Evolutionary conservation across 2,329 filamentous ascomycete genomes (phyloP).

Genomic region (Fusarium sp.): DNA sequence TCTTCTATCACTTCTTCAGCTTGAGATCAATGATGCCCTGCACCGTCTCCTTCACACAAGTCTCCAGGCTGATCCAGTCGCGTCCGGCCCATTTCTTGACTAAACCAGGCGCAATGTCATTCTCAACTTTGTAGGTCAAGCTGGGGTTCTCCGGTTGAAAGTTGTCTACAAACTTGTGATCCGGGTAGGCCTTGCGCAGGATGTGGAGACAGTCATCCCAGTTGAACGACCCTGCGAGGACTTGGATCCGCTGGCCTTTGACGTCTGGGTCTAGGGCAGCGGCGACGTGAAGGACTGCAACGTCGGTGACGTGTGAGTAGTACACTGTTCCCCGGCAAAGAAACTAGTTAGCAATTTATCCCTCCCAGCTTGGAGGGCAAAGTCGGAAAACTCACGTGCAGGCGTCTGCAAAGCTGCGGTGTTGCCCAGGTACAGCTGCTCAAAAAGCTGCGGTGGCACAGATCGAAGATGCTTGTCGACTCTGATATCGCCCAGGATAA

Average conservation of each 20-base stretch:
- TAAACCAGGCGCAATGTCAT: conserved; percentile 20
- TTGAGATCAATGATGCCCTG: not conserved
- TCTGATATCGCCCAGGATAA: conserved; percentile 16
- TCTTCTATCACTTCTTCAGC: not conserved
- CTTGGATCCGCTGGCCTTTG: conserved; percentile 21
- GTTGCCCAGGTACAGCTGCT: conserved; percentile 35
- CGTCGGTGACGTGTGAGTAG: conserved; percentile 35
- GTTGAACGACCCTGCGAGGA: conserved; percentile 17
- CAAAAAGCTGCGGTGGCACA: conserved; percentile 31
- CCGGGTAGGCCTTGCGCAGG: conserved; percentile 22
- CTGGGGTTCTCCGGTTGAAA: conserved; percentile 23
- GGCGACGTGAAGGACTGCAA: conserved; percentile 29
- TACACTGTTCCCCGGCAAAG: conserved; percentile 19
- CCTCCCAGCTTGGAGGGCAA: not conserved
- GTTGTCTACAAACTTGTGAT: conserved; percentile 16
- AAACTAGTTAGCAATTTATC: not conserved
- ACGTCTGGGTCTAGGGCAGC: conserved; percentile 30
- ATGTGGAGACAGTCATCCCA: conserved; percentile 32
- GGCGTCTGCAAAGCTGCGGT: conserved; percentile 5
- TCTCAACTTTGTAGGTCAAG: conserved; percentile 25
- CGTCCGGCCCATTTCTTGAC: conserved; percentile 36
- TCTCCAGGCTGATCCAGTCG: conserved; percentile 26
- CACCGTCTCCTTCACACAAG: not conserved
- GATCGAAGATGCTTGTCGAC: conserved; percentile 24
- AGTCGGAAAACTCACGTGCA: conserved; percentile 10